Percentiles rank a stretch among this genome's conserved stretches.
Evolutionary conservation across 2,329 filamentous ascomycete species (phyloP).

Genomic region (Sporothrix inflata): DNA sequence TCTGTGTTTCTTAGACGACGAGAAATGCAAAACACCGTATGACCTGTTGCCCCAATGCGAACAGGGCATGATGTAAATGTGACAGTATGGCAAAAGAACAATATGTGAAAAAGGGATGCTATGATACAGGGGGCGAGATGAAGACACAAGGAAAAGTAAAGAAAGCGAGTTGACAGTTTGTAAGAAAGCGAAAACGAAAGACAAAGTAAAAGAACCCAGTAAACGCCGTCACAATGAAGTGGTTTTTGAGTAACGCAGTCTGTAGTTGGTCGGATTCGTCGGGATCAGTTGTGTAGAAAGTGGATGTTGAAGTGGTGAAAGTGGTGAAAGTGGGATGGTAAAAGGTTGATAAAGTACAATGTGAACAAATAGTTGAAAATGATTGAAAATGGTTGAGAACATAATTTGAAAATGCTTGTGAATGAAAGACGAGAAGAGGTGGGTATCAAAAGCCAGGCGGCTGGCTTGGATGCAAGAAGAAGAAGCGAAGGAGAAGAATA

Average conservation of each 20-base stretch:
- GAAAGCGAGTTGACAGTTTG: neutral
- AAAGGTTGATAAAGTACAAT: neutral
- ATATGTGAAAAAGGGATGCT: neutral
- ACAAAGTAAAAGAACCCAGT: neutral
- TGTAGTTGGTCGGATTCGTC: neutral
- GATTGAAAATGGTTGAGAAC: too few relatives aligned
- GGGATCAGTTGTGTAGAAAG: neutral
- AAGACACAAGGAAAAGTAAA: constrained; percentile 15
- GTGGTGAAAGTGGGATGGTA: neutral
- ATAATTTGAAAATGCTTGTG: constrained; percentile 14
- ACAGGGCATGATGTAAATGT: constrained; percentile 12
- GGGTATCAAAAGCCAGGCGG: constrained; percentile 23
- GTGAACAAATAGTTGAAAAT: constrained; percentile 9
- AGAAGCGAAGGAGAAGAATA: neutral
- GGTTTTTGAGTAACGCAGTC: neutral
- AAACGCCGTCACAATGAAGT: neutral
- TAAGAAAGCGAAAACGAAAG: neutral
- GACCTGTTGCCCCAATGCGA: constrained; percentile 16
- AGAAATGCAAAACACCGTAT: constrained; percentile 4
- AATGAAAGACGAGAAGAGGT: constrained; percentile 25
- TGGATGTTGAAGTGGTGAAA: neutral
- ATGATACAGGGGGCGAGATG: neutral
- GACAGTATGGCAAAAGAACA: neutral
- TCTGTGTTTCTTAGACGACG: neutral
- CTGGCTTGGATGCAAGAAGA: constrained; percentile 14